These are phyloP conservation scores for Boechera divaricarpa DNA, from an alignment of 345 rosid species.

Conservation along the genomic window DNA sequence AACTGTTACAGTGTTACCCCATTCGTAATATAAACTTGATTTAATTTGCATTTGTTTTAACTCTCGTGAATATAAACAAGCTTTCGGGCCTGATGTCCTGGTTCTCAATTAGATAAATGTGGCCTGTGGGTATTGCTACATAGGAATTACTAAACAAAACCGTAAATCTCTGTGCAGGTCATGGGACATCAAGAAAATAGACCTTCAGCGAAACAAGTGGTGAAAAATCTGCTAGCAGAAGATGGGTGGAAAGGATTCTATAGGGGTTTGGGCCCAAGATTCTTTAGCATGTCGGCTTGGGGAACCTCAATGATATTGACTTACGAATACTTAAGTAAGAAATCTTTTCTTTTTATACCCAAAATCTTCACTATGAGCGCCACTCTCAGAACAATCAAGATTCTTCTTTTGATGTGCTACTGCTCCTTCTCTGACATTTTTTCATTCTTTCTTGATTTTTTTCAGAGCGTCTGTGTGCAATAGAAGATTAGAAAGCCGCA, in stretches of 20 bases:
- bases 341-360: conserved; percentile 9
- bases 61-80: conserved; percentile 3
- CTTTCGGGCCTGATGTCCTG: not conserved
- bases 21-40: not conserved
- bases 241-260: conserved; percentile 97
- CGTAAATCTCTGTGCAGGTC: conserved; percentile 52
- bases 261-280: conserved; percentile 93
- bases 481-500: conserved; percentile 54
- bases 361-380: conserved; percentile 12
- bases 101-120: not conserved
- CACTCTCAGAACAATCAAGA: not conserved
- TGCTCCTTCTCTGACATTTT: conserved; percentile 11
- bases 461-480: conserved; percentile 80
- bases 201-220: conserved; percentile 72
- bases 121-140: not conserved
- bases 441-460: conserved; percentile 31
- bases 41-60: not conserved
- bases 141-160: not conserved
- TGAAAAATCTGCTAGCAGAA: conserved; percentile 71
- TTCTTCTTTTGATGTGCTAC: conserved; percentile 3
- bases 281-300: conserved; percentile 99
- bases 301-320: conserved; percentile 98
- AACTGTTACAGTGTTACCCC: not conserved
- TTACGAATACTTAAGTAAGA: conserved; percentile 95
- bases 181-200: conserved; percentile 79